Evolutionary conservation across 371 early-diverging fungal species (phyloP).

Genomic region (Mortierella sp.): DNA sequence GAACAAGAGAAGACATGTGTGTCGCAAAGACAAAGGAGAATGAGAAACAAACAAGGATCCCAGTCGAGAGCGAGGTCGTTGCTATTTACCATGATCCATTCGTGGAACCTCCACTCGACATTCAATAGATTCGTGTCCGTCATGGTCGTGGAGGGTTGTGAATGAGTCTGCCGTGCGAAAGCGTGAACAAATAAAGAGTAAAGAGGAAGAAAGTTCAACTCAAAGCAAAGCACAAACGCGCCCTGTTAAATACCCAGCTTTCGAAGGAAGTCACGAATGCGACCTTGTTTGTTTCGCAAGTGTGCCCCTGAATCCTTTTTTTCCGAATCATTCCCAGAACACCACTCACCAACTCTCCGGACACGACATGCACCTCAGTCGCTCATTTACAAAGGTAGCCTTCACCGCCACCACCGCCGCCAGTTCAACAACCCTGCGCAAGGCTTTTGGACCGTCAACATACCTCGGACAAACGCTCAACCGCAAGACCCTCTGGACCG

Average conservation of each 20-base stretch:
- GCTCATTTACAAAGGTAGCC: conserved; percentile 4
- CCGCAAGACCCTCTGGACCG: conserved; percentile 35
- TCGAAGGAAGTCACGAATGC: not conserved
- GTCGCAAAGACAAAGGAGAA: not conserved
- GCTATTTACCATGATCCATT: conserved; percentile 63
- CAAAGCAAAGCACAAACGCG: not conserved
- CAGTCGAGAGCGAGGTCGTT: too few relatives aligned
- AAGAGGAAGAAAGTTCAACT: not conserved
- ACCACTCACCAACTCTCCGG: not conserved
- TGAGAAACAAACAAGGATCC: too few relatives aligned
- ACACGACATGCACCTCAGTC: conserved; percentile 15
- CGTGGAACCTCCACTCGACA: conserved; percentile 72
- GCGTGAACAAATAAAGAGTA: not conserved
- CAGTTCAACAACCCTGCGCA: not conserved
- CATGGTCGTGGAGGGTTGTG: too few relatives aligned
- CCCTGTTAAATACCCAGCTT: not conserved
- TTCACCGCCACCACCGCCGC: not conserved
- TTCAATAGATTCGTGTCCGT: conserved; percentile 58
- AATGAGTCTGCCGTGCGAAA: not conserved
- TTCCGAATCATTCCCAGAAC: not conserved
- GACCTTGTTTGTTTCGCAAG: not conserved
- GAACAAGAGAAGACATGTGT: too few relatives aligned
- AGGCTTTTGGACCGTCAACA: not conserved
- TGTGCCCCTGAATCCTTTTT: not conserved
- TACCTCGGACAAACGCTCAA: not conserved